Evolutionary conservation across 805 yeast species (phyloP).

Genomic region (Candida peoriensis): DNA sequence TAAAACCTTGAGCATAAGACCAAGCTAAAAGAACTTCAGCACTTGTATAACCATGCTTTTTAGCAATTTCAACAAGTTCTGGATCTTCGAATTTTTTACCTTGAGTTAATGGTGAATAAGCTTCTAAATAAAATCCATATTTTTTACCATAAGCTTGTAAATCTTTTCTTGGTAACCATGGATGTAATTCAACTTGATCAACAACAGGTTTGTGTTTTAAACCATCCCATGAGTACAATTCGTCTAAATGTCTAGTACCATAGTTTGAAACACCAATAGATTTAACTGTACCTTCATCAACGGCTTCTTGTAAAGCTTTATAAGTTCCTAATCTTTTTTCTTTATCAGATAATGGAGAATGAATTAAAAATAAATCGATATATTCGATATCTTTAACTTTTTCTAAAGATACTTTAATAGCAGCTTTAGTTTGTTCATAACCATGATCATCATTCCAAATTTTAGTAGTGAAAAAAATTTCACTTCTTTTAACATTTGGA

Average conservation of each 20-base stretch:
- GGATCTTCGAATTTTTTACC: slow-evolving; percentile 19
- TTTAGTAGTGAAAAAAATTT: slow-evolving; percentile 22
- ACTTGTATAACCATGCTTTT: slow-evolving; percentile 38
- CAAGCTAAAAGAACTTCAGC: slow-evolving; percentile 69
- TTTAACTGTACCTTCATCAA: slow-evolving; percentile 50
- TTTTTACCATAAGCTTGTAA: slow-evolving; percentile 19
- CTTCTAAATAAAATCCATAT: slow-evolving; percentile 17
- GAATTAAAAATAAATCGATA: slow-evolving; percentile 68
- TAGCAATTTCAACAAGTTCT: slow-evolving; percentile 15
- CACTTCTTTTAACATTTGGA: slow-evolving; percentile 18
- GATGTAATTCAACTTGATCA: slow-evolving; percentile 50
- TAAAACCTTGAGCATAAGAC: slow-evolving; percentile 67
- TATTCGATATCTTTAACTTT: slow-evolving; percentile 50
- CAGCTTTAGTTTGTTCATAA: slow-evolving; percentile 9
- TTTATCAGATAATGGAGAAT: slow-evolving; percentile 52
- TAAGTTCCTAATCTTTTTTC: slow-evolving; percentile 53
- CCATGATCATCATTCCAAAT: slow-evolving; percentile 9
- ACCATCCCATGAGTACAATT: slow-evolving; percentile 54
- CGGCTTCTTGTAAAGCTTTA: slow-evolving; percentile 72
- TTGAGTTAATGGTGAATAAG: slow-evolving; percentile 21
- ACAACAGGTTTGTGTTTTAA: slow-evolving; percentile 59
- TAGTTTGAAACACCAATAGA: slow-evolving; percentile 78
- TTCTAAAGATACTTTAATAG: slow-evolving; percentile 50
- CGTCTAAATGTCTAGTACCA: slow-evolving; percentile 59
- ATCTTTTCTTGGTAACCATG: slow-evolving; percentile 24